These are phyloP conservation scores for Aureobasidium pullulans DNA, from an alignment of 2,329 filamentous ascomycete genomes.

Conservation along the genomic window DNA sequence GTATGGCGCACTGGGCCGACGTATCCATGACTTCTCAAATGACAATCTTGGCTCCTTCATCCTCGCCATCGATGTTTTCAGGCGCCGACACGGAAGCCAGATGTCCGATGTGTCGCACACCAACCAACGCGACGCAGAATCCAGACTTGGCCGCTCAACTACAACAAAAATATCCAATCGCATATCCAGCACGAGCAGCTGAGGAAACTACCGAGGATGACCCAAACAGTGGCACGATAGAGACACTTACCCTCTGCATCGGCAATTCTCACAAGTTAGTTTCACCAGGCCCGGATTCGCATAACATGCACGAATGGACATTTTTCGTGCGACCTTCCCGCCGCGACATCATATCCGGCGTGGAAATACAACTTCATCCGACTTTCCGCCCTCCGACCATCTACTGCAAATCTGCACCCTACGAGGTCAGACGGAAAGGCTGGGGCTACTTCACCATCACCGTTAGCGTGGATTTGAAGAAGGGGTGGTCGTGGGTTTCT, in stretches of 20 bases:
- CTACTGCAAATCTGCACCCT: constrained; percentile 31
- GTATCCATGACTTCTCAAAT: constrained; percentile 32
- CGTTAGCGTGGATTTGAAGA: constrained; percentile 34
- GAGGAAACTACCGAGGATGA: constrained; percentile 27
- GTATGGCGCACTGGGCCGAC: constrained; percentile 42
- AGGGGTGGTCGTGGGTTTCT: constrained; percentile 37
- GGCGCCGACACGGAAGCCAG: constrained; percentile 1
- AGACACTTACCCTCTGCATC: constrained; percentile 37
- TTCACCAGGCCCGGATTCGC: constrained; percentile 17
- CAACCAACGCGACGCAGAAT: constrained; percentile 30
- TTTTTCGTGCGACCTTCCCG: constrained; percentile 40
- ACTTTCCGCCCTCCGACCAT: constrained; percentile 34
- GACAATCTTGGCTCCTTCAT: constrained; percentile 25
- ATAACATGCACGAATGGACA: constrained; percentile 39
- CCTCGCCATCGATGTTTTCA: not conserved
- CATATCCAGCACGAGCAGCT: constrained; percentile 28
- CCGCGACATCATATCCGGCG: constrained; percentile 37
- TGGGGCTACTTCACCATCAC: constrained; percentile 38
- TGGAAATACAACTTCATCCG: constrained; percentile 36
- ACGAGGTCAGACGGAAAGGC: constrained; percentile 33
- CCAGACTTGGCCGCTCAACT: constrained; percentile 28
- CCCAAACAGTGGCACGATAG: constrained; percentile 22
- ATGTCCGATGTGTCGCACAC: constrained; percentile 21
- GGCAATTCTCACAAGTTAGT: constrained; percentile 35
- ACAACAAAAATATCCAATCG: constrained; percentile 28